Evolutionary conservation across 2,329 filamentous ascomycete species (phyloP), one percentile per base, ranked within the genome.

Genomic region (Talaromyces funiculosus): DNA sequence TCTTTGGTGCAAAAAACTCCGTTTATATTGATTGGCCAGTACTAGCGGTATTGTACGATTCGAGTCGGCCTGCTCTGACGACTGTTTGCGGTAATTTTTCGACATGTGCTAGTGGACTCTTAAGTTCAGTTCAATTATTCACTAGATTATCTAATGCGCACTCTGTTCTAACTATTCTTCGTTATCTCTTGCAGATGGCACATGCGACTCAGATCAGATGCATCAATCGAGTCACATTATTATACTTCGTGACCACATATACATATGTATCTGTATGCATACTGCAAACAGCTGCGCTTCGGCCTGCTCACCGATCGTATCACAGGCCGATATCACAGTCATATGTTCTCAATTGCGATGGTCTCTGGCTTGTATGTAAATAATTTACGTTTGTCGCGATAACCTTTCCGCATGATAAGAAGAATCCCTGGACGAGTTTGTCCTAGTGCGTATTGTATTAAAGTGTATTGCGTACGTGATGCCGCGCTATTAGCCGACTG

Each of bases 71-170:
- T 16, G 10, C 43, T 47, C 45, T 51, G 45, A 49, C 16, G n/a
- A 18, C 47, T 51, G 47, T 33, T 51, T 51, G 47, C 47, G 47
- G 47, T 33, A 35, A 31, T 18, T 51, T 10, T 7, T 35, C 47
- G 47, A 51, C 35, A 4, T 14, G 29, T 35, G n/a, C 47, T 51
- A 51, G 47, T 14, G 2, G 16, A n/a, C 24, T 29, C 38, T 54
- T 37, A 42, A 35, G 53, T 55, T n/a, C n/a, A n/a, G n/a, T n/a
- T n/a, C 53, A 55, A 31, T 55, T 42, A 31, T 14, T 55, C 37
- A 33, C 26, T 20, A 42, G 53, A 42, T 55, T 47, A 47, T 29
- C n/a, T 47, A 47, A 26, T 29, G 22, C 14, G 7, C 14, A 7
- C n/a, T n/a, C n/a, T n/a, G n/a, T n/a, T n/a, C n/a, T n/a, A n/a